phyloP scores from a whole-genome alignment of 352 stramenopile species.

The Globisporangium abappressorium region DNA sequence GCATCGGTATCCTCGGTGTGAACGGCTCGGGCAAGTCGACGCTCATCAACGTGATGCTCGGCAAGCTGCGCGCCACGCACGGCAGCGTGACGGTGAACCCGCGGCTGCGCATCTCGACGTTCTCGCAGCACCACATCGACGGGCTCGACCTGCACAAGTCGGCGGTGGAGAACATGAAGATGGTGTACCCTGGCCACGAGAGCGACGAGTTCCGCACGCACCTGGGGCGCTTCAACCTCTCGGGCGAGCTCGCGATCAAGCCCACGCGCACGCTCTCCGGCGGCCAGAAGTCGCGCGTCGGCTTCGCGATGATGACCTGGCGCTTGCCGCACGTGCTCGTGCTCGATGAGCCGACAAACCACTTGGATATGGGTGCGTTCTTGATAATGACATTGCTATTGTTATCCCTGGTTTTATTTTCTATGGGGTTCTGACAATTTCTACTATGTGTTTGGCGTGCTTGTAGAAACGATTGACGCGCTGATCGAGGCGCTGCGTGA shows the following conservation, averaged over 20 bases:
- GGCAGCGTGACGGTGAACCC: constrained; percentile 90
- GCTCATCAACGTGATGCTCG: constrained; percentile 96
- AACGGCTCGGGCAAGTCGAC: constrained; percentile 95
- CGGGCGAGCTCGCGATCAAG: constrained; percentile 93
- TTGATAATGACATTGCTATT: background rate
- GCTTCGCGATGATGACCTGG: constrained; percentile 95
- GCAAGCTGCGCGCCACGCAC: constrained; percentile 85
- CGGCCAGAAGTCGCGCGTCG: constrained; percentile 93
- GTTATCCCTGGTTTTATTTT: background rate
- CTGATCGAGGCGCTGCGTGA: constrained; percentile 94
- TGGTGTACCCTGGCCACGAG: constrained; percentile 86
- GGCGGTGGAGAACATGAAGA: constrained; percentile 89
- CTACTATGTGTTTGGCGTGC: constrained; percentile 5
- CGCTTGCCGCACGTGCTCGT: constrained; percentile 95
- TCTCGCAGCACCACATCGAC: constrained; percentile 96
- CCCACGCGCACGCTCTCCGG: constrained; percentile 94
- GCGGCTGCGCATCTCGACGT: constrained; percentile 92
- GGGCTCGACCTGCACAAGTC: constrained; percentile 92
- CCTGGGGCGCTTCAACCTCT: constrained; percentile 96
- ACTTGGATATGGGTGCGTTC: constrained; percentile 92
- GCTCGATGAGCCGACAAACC: constrained; percentile 97
- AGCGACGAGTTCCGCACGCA: constrained; percentile 91
- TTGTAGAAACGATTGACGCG: constrained; percentile 80
- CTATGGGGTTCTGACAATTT: constrained; percentile 9
- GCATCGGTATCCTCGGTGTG: constrained; percentile 92